Base-by-base conservation (phyloP, 2,329 filamentous ascomycete species). In the Colletotrichum orchidophilum region DNA sequence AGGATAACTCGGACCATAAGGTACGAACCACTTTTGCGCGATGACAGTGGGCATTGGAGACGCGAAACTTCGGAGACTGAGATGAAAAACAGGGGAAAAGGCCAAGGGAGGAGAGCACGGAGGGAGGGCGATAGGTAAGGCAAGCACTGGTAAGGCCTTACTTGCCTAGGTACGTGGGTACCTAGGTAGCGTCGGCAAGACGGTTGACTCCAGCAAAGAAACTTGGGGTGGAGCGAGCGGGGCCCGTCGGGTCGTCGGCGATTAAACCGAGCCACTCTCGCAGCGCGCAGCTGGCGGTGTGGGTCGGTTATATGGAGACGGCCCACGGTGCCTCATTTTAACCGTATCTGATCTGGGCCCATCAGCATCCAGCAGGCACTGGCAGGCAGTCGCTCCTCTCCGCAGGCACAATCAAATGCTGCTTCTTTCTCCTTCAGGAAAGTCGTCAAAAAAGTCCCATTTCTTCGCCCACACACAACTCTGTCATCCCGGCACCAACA, bases 311-410 rank as follows among this genome's bases (percentile, higher is more conserved):
- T n/a, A n/a, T 46, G 39, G 39, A 46, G 18, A 46, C 39, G 39
- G 39, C 8, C 18, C 39, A 46, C 39, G 18, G 39, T 46, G 39
- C 39, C 69, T 71, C 64, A 71, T 71, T 54, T 68, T 71, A 71
- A 71, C 69, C 65, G 69, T 71, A 71, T 71, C 69, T 71, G 39
- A 33, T 13, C 54, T 29, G 24, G 33, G 39, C 39, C 65, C 65
- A 54, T 33, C 33, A 24, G 26, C 18, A 35, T 46, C 21, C 33
- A n/a, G n/a, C 15, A 49, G n/a, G n/a, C 42, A 49, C 42, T 4
- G 42, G n/a, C n/a, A n/a, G 42, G 42, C 15, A 49, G 31, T 35
- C 13, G 24, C 35, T 35, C 13, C 27, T 33, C 31, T n/a, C 39
- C 31, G 12, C 31, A 49, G 18, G 1, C 42, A 21, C 15, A 11